phyloP scores from a whole-genome alignment of 148 eudicot species.

The Simmondsia chinensis region DNA sequence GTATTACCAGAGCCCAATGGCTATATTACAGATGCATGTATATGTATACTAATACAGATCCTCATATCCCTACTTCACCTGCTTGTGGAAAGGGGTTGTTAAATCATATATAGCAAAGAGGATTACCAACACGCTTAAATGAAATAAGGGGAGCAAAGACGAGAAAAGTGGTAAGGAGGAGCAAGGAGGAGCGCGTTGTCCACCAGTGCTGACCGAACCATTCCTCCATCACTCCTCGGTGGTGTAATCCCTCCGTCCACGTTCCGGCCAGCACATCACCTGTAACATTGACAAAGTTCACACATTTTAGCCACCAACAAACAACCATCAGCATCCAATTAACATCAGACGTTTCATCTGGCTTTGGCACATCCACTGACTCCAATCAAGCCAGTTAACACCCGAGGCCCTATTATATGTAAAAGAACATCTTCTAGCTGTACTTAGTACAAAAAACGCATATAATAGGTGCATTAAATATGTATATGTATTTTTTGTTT shows the following conservation, averaged over 20 bases:
- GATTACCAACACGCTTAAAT: conserved; percentile 76
- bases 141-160: conserved; percentile 65
- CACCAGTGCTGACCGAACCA: conserved; percentile 85
- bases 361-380: no score
- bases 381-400: no score
- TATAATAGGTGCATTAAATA: no score
- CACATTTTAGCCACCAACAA: not conserved
- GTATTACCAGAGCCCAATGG: not conserved
- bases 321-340: no score
- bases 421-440: no score
- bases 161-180: conserved; percentile 53
- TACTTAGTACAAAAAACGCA: no score
- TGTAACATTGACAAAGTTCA: conserved; percentile 9
- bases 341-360: no score
- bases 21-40: no score
- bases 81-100: not conserved
- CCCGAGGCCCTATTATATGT: no score
- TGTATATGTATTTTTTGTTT: no score
- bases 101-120: not conserved
- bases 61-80: no score
- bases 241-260: conserved; percentile 58
- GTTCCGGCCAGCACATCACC: conserved; percentile 88
- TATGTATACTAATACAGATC: no score
- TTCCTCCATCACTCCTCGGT: conserved; percentile 64
- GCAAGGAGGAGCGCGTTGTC: conserved; percentile 45